Conservation (phyloP, 305 asterid species). For the Fraxinus velutina region DNA sequence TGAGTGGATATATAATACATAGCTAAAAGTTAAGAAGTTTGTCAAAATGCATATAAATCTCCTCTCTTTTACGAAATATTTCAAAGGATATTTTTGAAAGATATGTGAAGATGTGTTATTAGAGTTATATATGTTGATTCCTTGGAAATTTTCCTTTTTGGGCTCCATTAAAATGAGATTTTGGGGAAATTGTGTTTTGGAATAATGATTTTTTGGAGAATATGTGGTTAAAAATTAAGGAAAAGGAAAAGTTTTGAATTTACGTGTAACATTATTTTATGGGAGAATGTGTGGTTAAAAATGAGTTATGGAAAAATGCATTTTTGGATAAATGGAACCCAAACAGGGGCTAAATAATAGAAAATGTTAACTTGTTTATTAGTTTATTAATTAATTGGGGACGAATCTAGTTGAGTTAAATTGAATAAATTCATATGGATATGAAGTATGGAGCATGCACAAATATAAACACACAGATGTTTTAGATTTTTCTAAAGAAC, state of each 20-base stretch:
- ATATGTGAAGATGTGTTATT: neutral
- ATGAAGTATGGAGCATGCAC: neutral
- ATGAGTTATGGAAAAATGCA: too few species aligned
- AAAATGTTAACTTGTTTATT: neutral
- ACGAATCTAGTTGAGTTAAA: neutral
- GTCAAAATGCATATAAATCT: neutral
- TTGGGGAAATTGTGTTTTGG: too few species aligned
- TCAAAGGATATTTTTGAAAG: neutral
- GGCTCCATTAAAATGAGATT: too few species aligned
- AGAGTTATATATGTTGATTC: neutral
- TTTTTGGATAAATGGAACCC: too few species aligned
- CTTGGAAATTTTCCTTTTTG: neutral
- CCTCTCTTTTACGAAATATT: neutral
- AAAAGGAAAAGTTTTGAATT: too few species aligned
- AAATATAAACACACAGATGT: neutral
- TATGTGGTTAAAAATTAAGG: too few species aligned
- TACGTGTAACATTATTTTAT: too few species aligned
- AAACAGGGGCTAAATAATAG: neutral
- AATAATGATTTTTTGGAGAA: too few species aligned
- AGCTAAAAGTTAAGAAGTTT: neutral
- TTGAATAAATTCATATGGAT: neutral
- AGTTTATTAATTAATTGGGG: neutral
- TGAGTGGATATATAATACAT: neutral
- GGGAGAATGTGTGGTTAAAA: too few species aligned
- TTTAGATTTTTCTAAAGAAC: neutral